Percentiles rank a stretch among this genome's conserved stretches.
Conservation (phyloP, 192 early-diverging fungal genomes). For the Coemansia biformis region DNA sequence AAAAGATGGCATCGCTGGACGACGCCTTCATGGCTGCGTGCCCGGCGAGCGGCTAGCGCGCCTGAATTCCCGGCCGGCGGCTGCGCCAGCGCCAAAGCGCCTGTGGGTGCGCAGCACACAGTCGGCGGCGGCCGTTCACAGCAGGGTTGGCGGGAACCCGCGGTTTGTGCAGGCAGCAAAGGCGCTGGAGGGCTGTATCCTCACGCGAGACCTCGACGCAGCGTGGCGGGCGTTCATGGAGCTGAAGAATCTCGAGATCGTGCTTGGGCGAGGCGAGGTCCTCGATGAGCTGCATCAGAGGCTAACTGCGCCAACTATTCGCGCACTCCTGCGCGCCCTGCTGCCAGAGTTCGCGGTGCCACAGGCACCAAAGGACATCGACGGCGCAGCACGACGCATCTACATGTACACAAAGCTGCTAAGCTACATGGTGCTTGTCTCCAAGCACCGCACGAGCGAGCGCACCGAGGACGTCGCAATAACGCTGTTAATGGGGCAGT, state of each 20-base stretch:
- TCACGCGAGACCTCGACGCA: conserved; percentile 8
- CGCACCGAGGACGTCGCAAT: conserved; percentile 27
- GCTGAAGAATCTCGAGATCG: conserved; percentile 22
- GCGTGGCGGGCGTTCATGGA: conserved; percentile 35
- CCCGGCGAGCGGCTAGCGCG: no score
- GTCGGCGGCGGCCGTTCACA: background rate
- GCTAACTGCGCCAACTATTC: conserved; percentile 11
- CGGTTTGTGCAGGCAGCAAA: conserved; percentile 16
- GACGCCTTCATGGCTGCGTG: no score
- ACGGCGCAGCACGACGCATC: conserved; percentile 15
- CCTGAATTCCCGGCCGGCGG: background rate
- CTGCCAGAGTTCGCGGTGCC: conserved; percentile 12
- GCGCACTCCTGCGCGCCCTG: conserved; percentile 11
- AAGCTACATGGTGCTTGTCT: conserved; percentile 32
- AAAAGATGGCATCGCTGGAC: no score
- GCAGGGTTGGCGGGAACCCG: conserved; percentile 1
- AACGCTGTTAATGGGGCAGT: conserved; percentile 37
- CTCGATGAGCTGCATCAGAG: conserved; percentile 10
- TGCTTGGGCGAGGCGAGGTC: conserved; percentile 11
- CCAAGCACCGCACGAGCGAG: conserved; percentile 18
- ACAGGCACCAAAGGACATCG: background rate
- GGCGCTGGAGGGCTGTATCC: conserved; percentile 10
- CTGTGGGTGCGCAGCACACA: conserved; percentile 1
- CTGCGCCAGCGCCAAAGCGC: background rate
- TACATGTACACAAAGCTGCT: conserved; percentile 38